Evolutionary conservation across 2,329 filamentous ascomycete genomes (phyloP), one percentile per base, ranked within the genome.

Genomic region (Pseudogymnoascus sp.): DNA sequence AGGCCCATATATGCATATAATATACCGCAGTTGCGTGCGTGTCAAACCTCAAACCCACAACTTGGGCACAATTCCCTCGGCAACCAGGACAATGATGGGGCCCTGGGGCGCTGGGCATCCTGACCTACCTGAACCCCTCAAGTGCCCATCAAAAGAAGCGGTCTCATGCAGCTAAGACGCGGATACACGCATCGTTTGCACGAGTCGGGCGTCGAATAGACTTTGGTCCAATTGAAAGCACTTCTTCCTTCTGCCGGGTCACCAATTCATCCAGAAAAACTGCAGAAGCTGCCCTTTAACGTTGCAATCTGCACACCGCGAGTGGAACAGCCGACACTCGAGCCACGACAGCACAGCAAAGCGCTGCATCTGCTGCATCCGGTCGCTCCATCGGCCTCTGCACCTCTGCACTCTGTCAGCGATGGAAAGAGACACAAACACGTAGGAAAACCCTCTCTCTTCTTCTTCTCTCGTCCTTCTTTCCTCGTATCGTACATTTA

Each of bases 291-390:
- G n/a, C 28, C 28, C 9, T 50, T 54, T 54, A 54, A 54, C 47
- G 47, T 54, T 54, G 32, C 47, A 54, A 32, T 20, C 47, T 54
- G 47, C 47, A 54, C 47, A 54, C 47, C 47, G 47, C 47, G 47
- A 32, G 47, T 54, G 47, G 47, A 54, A 54, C 47, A 54, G 25
- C 62, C 65, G 64, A 67, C 66, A 71, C 64, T 71, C 68, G 69
- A 71, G 69, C 69, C 69, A 71, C 69, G 69, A 70, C 68, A 69
- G 62, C 66, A 63, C 57, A 57, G 22, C 32, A 28, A 8, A 18
- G 7, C 12, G 47, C 47, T 54, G 47, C 47, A 54, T 54, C 43
- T 47, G 6, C 43, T 54, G 25, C 43, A 54, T 32, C 28, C 25
- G 47, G 9, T 54, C 22, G 28, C 47, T 37, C 12, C 34, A 54